Percentiles rank a stretch among this genome's conserved stretches.
Evolutionary conservation across 2,329 filamentous ascomycete genomes (phyloP).

Genomic region (Colletotrichum graminicola): DNA sequence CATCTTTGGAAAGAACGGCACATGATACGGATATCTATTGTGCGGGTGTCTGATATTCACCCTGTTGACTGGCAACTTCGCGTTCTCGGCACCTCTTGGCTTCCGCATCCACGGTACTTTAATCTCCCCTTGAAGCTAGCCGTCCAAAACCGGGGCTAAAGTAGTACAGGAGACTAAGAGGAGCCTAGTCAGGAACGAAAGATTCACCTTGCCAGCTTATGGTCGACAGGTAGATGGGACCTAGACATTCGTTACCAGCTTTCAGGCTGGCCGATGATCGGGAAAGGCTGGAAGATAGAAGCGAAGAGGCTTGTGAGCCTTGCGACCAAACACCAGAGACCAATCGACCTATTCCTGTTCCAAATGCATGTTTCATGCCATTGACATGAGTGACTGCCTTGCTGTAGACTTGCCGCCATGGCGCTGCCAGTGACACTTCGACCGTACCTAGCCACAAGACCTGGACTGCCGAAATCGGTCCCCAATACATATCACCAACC

Average conservation of each 20-base stretch:
- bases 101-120: not conserved
- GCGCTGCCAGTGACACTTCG: not conserved
- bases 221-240: not conserved
- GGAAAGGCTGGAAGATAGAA: slow-evolving; percentile 13
- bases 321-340: slow-evolving; percentile 9
- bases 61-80: slow-evolving; percentile 19
- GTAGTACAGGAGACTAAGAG: slow-evolving; percentile 16
- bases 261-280: not conserved
- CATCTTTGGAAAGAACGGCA: slow-evolving; percentile 7
- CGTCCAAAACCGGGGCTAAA: not conserved
- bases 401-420: not conserved
- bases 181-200: not conserved
- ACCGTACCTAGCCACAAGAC: not conserved
- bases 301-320: slow-evolving; percentile 18
- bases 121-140: slow-evolving; percentile 8
- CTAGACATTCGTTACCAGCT: not conserved
- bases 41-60: not conserved
- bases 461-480: not conserved
- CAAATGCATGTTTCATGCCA: slow-evolving; percentile 31
- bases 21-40: not conserved
- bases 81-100: not conserved
- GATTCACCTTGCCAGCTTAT: not conserved
- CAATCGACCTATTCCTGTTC: slow-evolving; percentile 12
- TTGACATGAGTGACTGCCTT: slow-evolving; percentile 4
- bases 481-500: slow-evolving; percentile 27